These are phyloP conservation scores for Phytophthora citricola DNA, from an alignment of 352 stramenopile species.

Conservation along the genomic window DNA sequence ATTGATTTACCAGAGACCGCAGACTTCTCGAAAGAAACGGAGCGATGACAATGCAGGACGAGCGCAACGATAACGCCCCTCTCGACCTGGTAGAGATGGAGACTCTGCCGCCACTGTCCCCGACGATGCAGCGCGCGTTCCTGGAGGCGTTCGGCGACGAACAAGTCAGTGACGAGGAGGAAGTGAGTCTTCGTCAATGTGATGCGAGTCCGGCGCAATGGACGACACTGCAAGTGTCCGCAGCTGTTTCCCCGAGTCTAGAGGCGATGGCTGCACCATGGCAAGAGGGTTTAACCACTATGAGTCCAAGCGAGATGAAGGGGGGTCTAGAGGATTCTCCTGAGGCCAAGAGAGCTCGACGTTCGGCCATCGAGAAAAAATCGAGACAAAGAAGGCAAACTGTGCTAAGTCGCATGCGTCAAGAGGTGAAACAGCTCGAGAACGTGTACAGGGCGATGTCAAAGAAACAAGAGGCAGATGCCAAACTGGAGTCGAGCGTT, in stretches of 20 bases:
- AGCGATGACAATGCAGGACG: constrained; percentile 18
- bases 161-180: constrained; percentile 15
- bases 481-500: not conserved
- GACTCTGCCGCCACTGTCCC: constrained; percentile 28
- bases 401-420: constrained; percentile 47
- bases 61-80: not conserved
- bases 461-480: constrained; percentile 26
- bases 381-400: constrained; percentile 47
- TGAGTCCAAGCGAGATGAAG: constrained; percentile 31
- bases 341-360: constrained; percentile 44
- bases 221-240: constrained; percentile 2
- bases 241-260: constrained; percentile 25
- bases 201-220: constrained; percentile 11
- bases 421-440: constrained; percentile 61
- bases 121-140: constrained; percentile 30
- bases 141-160: constrained; percentile 29
- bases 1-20: no score
- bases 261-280: constrained; percentile 16
- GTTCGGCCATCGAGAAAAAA: constrained; percentile 68
- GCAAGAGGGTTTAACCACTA: constrained; percentile 18
- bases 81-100: constrained; percentile 10
- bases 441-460: constrained; percentile 46
- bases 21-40: not conserved
- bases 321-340: constrained; percentile 7
- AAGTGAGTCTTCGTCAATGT: constrained; percentile 14